A percentile compares a stretch with the other conserved stretches of the same genome.
phyloP scores from a whole-genome alignment of 306 rosid genomes.

The Cicer judaicum region DNA sequence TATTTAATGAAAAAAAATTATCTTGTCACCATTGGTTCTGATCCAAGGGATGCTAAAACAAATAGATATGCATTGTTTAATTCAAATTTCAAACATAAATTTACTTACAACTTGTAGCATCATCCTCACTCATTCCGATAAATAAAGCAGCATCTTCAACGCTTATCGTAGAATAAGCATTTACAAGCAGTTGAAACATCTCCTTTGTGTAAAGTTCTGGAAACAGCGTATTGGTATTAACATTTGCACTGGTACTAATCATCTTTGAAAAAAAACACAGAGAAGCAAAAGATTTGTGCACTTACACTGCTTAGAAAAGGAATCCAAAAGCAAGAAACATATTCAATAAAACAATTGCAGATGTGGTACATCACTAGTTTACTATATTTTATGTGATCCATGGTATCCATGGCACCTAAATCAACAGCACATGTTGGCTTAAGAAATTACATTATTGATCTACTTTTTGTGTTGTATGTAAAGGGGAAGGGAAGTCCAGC shows the following conservation, averaged over 20 bases:
- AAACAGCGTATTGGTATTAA: conserved; percentile 36
- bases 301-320: conserved; percentile 13
- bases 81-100: conserved; percentile 22
- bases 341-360: conserved; percentile 10
- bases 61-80: background rate
- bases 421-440: background rate
- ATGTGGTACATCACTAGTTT: background rate
- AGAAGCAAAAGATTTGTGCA: conserved; percentile 13
- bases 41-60: conserved; percentile 18
- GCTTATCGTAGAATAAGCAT: conserved; percentile 92
- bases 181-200: conserved; percentile 83
- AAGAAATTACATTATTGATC: conserved; percentile 15
- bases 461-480: background rate
- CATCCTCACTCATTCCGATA: conserved; percentile 79
- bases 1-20: conserved; percentile 1
- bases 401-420: background rate
- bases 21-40: conserved; percentile 5
- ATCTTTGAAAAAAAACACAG: background rate
- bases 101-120: conserved; percentile 73
- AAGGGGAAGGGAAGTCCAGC: background rate
- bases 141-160: conserved; percentile 76
- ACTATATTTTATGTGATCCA: conserved; percentile 8
- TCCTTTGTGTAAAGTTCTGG: conserved; percentile 83
- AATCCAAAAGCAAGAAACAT: conserved; percentile 14
- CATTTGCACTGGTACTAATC: background rate